Evolutionary conservation across 345 rosid species (phyloP), one percentile per base, ranked within the genome.

Genomic region (Aquilaria sinensis): DNA sequence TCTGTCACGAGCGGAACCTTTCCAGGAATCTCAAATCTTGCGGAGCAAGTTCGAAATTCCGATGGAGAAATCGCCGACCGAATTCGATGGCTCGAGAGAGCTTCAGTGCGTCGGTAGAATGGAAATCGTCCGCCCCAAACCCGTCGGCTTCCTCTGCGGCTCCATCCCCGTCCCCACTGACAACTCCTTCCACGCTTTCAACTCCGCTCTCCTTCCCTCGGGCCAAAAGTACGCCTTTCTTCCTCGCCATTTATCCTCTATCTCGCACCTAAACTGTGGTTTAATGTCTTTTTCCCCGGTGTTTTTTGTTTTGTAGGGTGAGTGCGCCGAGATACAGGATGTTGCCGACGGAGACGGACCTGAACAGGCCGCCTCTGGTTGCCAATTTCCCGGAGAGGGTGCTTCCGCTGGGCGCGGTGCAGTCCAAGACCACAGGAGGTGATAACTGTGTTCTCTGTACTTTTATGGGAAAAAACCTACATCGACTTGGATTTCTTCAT

Each of bases 121-220:
- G 75, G 97, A 87, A 75, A 83, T 89, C 73, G 81, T 68, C 34
- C 68, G 71, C 45, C 89, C 93, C 0, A 85, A 89, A 54, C 88
- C 97, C 0, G 77, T 84, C 0, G 97, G 97, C 32, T 92, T 92
- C 70, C 93, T 89, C 72, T 89, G 97, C 47, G 98, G 98, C 23
- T 85, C 97, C 6, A 88, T 92, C 13, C 98, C 96, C 12, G 97
- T 92, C 60, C 83, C 84, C 11, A 84, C 96, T 13, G 98, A 92
- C 62, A 83, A 72, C 31, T 77, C 96, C 3, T 89, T 85, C 54
- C 87, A 77, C 10, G 73, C 80, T 53, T 81, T 89, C 74, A 80
- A 77, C 74, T 77, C 89, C 4, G 89, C 85, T 60, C 96, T 85
- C 60, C 69, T 90, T 23, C 97, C 98, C 9, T 80, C 93, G 33